These are phyloP conservation scores for Scutellaria minor DNA, from an alignment of 257 asterid species.

Conservation along the genomic window DNA sequence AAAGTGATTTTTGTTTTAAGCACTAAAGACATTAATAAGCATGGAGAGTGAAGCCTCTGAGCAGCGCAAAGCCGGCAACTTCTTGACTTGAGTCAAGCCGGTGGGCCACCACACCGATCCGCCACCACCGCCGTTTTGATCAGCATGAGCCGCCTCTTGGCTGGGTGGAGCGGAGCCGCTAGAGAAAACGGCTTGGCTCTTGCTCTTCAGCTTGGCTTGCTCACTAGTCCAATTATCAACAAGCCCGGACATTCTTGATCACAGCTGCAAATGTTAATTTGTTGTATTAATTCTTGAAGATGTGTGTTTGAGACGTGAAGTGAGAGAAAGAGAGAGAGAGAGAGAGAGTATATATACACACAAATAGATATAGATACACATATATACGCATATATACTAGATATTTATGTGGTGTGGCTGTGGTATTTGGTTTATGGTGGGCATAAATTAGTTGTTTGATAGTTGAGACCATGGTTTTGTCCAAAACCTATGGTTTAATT, in stretches of 20 bases:
- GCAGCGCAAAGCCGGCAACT: conserved; percentile 35
- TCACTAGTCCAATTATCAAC: conserved; percentile 60
- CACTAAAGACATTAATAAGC: conserved; percentile 48
- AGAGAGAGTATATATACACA: neutral
- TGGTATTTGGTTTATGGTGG: conserved; percentile 13
- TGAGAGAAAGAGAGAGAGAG: too few species aligned
- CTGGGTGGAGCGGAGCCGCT: conserved; percentile 22
- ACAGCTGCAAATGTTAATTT: neutral
- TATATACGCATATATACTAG: neutral
- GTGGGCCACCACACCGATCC: conserved; percentile 30
- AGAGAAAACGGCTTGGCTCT: conserved; percentile 24
- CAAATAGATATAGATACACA: neutral
- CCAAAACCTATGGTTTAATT: neutral
- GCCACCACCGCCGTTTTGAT: conserved; percentile 8
- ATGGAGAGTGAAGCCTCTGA: conserved; percentile 57
- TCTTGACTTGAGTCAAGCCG: conserved; percentile 35
- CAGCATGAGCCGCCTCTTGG: conserved; percentile 30
- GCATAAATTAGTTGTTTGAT: neutral
- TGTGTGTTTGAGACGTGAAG: conserved; percentile 15
- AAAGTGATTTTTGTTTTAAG: conserved; percentile 22
- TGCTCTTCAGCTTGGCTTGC: conserved; percentile 49
- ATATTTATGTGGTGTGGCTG: neutral
- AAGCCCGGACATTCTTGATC: conserved; percentile 47
- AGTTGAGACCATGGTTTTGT: conserved; percentile 1
- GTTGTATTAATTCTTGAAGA: neutral